Base-by-base conservation (phyloP, 1,139 yeast species). In the Blastobotrys aristatus region DNA sequence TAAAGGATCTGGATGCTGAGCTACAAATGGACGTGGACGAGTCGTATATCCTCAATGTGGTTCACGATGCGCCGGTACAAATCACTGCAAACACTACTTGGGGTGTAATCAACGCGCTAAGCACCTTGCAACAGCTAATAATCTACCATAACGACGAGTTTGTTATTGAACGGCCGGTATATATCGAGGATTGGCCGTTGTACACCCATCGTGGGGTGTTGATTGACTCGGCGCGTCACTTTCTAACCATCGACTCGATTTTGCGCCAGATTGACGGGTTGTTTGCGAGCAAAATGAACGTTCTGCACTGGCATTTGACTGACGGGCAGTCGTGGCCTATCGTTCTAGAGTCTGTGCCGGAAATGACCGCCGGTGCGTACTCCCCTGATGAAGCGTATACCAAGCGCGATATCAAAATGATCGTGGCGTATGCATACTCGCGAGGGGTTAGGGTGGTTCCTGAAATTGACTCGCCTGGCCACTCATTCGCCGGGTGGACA, bases 301-400 rank as follows among this genome's bases (percentile, higher is more conserved):
- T 66, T 1, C 63, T 74, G 39, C 79, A 74, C 51, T 73, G 76
- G 75, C 79, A 74, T 55, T 50, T 74, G 8, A 64, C 62, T 3
- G 79, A 74, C 53, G 54, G 74, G 7, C 75, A 71, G 48, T 69
- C 75, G 27, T 74, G 78, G 78, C 77, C 79, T 0, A 22, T 74
- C 13, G 62, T 61, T 43, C 40, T 55, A 21, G 52, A 60, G 18
- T 45, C 64, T 1, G 68, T 61, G 47, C 78, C 78, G 0, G 64
- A 71, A 42, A 71, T 73, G 75, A 60, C 62, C 8, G 46, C 59
- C 4, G 77, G 69, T 55, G 75, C 76, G 4, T 74, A 69, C 56
- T 67, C 74, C 3, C 40, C 53, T 1, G 51, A 59, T 20, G 71
- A 71, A 53, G 50, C 57, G 1, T 73, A 70, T 54, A 52, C 67